Percentiles rank a stretch among this genome's conserved stretches.
These are phyloP conservation scores for Aureobasidium sp. DNA, from an alignment of 2,329 filamentous ascomycete species.

Conservation along the genomic window DNA sequence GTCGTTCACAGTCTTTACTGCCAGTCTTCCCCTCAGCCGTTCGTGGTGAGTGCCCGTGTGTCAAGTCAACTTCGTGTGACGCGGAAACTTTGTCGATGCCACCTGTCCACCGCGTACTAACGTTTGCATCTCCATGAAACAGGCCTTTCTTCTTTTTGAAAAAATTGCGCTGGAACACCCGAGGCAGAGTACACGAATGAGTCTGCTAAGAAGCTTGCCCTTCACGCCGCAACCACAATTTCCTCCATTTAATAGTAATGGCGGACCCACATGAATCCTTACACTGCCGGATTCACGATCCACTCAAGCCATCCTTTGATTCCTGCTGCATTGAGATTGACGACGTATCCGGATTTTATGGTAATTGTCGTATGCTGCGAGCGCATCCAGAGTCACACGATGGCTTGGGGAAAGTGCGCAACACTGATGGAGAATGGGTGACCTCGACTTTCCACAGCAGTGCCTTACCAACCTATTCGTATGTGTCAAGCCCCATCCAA, in stretches of 20 bases:
- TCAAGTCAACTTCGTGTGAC: conserved; percentile 3
- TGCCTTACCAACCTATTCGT: not conserved
- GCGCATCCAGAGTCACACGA: not conserved
- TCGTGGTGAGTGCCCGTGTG: conserved; percentile 9
- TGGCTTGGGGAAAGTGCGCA: not conserved
- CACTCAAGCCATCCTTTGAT: conserved; percentile 5
- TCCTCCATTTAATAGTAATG: not conserved
- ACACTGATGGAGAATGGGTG: not conserved
- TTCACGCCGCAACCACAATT: not conserved
- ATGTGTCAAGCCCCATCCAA: conserved; percentile 10
- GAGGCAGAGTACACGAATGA: not conserved
- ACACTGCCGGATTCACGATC: not conserved
- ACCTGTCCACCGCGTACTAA: conserved; percentile 2
- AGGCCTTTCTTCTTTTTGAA: not conserved
- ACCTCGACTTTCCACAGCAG: not conserved
- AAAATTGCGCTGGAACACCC: not conserved
- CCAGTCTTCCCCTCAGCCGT: conserved; percentile 1
- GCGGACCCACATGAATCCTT: conserved; percentile 4
- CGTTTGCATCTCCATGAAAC: not conserved
- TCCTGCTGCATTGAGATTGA: not conserved
- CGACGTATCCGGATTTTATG: not conserved
- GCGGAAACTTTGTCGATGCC: conserved; percentile 7
- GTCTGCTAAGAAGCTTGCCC: conserved; percentile 8
- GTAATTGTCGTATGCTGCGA: not conserved
- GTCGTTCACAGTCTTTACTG: conserved; percentile 1